Percentiles rank a stretch among this genome's conserved stretches.
These are phyloP conservation scores for Stachybotrys chartarum DNA, from an alignment of 2,329 filamentous ascomycete species.

Conservation along the genomic window DNA sequence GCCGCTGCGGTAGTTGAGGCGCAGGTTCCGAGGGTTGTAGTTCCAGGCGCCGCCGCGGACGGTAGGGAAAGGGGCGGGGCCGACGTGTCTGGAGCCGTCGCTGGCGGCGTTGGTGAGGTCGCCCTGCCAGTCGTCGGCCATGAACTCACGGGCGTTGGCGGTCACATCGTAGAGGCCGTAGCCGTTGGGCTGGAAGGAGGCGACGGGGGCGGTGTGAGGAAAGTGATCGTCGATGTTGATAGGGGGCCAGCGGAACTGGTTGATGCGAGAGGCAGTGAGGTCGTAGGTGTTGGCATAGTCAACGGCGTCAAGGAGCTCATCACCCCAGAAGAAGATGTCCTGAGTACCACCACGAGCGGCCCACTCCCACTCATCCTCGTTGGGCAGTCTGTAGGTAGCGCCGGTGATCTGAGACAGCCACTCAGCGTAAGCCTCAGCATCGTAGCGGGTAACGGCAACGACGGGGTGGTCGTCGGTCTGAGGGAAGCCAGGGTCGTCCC, in stretches of 20 bases:
- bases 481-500: constrained; percentile 5
- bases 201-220: constrained; percentile 6
- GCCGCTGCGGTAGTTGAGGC: constrained; percentile 7
- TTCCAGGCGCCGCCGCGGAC: constrained; percentile 8
- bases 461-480: constrained; percentile 5
- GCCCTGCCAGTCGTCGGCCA: constrained; percentile 4
- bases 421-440: constrained; percentile 7
- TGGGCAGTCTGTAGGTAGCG: constrained; percentile 5
- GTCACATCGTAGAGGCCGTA: constrained; percentile 8
- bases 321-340: constrained; percentile 8
- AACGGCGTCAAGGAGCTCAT: constrained; percentile 1
- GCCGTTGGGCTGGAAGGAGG: constrained; percentile 6
- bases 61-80: constrained; percentile 5
- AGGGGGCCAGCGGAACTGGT: constrained; percentile 6
- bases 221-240: constrained; percentile 4
- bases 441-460: constrained; percentile 6
- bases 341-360: constrained; percentile 8
- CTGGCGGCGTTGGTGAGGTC: neutral
- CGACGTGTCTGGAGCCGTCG: constrained; percentile 4
- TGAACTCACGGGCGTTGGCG: constrained; percentile 8
- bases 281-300: constrained; percentile 9
- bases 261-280: neutral
- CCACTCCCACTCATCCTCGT: constrained; percentile 10
- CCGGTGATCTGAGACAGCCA: constrained; percentile 8
- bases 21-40: constrained; percentile 5